A percentile compares a stretch with the other conserved stretches of the same genome.
phyloP scores from a whole-genome alignment of 495 filamentous ascomycete genomes.

The Aspergillus bridgeri region DNA sequence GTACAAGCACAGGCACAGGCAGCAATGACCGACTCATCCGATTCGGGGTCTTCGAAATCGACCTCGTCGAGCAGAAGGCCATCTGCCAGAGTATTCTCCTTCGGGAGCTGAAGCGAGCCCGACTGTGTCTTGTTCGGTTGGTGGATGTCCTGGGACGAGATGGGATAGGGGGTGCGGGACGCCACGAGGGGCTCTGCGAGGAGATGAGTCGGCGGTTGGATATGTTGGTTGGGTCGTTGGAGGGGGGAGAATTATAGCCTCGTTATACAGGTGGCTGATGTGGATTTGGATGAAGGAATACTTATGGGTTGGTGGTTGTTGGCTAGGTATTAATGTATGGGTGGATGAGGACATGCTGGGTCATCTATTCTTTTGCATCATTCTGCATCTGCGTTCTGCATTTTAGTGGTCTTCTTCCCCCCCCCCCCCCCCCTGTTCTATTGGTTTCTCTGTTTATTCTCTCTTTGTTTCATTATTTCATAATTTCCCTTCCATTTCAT shows the following conservation, averaged over 20 bases:
- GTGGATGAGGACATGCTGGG: too few relatives aligned
- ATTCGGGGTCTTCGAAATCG: slow-evolving; percentile 16
- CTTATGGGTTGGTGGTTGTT: too few relatives aligned
- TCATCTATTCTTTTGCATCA: too few relatives aligned
- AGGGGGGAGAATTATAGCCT: neutral
- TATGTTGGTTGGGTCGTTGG: slow-evolving; percentile 7
- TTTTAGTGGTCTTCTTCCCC: too few relatives aligned
- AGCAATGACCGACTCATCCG: slow-evolving; percentile 11
- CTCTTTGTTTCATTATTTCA: too few relatives aligned
- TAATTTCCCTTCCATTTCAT: too few relatives aligned
- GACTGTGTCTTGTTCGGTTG: slow-evolving; percentile 9
- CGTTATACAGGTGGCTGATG: too few relatives aligned
- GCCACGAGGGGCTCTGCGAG: slow-evolving; percentile 14
- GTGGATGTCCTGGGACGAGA: slow-evolving; percentile 9
- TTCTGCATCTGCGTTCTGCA: too few relatives aligned
- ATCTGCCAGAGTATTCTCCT: slow-evolving; percentile 9
- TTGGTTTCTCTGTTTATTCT: too few relatives aligned
- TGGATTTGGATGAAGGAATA: too few relatives aligned
- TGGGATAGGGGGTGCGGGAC: neutral
- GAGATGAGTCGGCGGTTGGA: slow-evolving; percentile 14
- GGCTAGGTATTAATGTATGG: too few relatives aligned
- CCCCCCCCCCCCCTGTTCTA: too few relatives aligned
- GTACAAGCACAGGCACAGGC: neutral
- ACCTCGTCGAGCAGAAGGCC: slow-evolving; percentile 14
- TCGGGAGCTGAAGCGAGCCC: slow-evolving; percentile 14